phyloP scores from a whole-genome alignment of 148 eudicot species.

The Salicornia ramosissima region DNA sequence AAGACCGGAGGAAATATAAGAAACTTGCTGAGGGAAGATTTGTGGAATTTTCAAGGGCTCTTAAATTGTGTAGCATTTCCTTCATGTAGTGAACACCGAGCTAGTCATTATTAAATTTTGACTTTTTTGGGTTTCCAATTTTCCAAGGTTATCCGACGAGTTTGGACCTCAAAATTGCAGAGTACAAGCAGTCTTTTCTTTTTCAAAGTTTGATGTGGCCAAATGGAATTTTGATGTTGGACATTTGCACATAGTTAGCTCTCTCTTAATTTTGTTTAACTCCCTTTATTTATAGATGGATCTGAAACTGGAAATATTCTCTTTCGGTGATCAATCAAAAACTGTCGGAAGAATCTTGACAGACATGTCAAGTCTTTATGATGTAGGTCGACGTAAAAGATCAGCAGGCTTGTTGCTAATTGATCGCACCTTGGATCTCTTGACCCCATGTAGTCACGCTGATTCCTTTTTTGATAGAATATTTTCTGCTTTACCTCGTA shows the following conservation, averaged over 20 bases:
- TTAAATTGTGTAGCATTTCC: background rate
- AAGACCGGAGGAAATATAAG: background rate
- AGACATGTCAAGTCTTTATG: slow-evolving; percentile 98
- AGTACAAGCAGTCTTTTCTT: background rate
- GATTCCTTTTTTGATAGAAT: slow-evolving; percentile 88
- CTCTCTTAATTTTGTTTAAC: background rate
- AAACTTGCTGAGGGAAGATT: background rate
- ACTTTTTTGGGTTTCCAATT: background rate
- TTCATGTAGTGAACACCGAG: background rate
- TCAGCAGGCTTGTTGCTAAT: slow-evolving; percentile 81
- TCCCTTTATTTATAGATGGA: slow-evolving; percentile 73
- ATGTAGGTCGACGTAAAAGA: slow-evolving; percentile 92
- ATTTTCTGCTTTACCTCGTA: slow-evolving; percentile 69
- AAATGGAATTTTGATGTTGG: background rate
- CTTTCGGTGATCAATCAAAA: slow-evolving; percentile 86
- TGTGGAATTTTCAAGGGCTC: background rate
- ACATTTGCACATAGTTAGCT: background rate
- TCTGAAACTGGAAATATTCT: slow-evolving; percentile 89
- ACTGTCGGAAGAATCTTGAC: slow-evolving; percentile 83
- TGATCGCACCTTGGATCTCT: slow-evolving; percentile 95
- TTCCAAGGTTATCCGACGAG: no score
- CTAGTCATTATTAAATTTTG: background rate
- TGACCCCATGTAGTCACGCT: slow-evolving; percentile 85
- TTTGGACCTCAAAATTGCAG: background rate
- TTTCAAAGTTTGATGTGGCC: background rate